These are phyloP conservation scores for Citeromyces hawaiiensis DNA, from an alignment of 1,139 yeast genomes.

Conservation along the genomic window DNA sequence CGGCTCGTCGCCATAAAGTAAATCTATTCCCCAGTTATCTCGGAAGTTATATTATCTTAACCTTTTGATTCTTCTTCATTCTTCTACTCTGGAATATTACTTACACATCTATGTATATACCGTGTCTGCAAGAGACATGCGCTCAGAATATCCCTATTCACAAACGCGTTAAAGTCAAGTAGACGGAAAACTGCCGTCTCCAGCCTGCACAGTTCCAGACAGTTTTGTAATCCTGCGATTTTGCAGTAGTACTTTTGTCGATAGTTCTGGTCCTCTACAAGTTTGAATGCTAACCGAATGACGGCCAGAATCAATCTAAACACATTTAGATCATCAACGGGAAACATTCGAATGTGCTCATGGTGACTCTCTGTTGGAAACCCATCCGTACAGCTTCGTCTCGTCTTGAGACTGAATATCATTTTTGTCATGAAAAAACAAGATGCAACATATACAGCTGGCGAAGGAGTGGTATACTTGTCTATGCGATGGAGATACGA, in stretches of 20 bases:
- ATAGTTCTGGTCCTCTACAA: slow-evolving; percentile 19
- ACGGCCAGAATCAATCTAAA: slow-evolving; percentile 15
- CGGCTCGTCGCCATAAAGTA: too few relatives aligned
- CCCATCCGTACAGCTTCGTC: neutral
- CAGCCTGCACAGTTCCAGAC: slow-evolving; percentile 14
- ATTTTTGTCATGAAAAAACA: slow-evolving; percentile 15
- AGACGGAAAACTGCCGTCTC: slow-evolving; percentile 16
- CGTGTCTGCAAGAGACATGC: slow-evolving; percentile 7
- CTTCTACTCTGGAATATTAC: neutral
- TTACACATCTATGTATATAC: neutral
- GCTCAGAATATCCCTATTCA: slow-evolving; percentile 13
- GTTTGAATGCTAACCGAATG: slow-evolving; percentile 14
- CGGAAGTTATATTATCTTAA: too few relatives aligned
- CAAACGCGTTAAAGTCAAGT: slow-evolving; percentile 16
- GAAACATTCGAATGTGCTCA: slow-evolving; percentile 7
- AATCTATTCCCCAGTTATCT: too few relatives aligned
- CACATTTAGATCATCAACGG: slow-evolving; percentile 13
- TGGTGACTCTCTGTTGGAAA: slow-evolving; percentile 2
- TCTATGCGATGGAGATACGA: slow-evolving; percentile 16
- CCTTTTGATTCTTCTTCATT: too few relatives aligned
- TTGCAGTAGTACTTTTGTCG: slow-evolving; percentile 17
- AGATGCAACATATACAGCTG: slow-evolving; percentile 15
- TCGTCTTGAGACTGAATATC: slow-evolving; percentile 12
- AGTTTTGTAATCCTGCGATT: slow-evolving; percentile 16
- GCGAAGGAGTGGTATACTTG: slow-evolving; percentile 13